A percentile compares a stretch with the other conserved stretches of the same genome.
Conservation (phyloP, 1,139 yeast genomes). For the Yamadazyma mexicana region DNA sequence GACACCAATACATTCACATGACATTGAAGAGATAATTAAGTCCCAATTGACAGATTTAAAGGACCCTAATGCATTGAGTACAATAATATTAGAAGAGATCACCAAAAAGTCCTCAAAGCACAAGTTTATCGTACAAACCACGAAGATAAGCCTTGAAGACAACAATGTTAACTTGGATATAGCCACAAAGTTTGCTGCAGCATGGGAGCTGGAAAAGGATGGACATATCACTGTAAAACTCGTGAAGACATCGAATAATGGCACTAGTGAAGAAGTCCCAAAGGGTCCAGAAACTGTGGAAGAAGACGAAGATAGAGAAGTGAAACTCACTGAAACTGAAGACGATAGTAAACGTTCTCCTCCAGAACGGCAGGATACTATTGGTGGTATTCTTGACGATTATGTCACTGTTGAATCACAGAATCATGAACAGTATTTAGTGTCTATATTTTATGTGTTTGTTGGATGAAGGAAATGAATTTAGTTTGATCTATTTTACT, state of each 20-base stretch:
- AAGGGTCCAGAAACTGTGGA: background rate
- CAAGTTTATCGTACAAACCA: slow-evolving; percentile 33
- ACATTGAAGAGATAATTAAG: slow-evolving; percentile 9
- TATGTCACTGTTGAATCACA: slow-evolving; percentile 6
- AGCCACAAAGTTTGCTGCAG: slow-evolving; percentile 31
- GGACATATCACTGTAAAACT: slow-evolving; percentile 22
- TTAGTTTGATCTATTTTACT: slow-evolving; percentile 9
- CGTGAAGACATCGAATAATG: background rate
- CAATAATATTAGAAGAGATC: slow-evolving; percentile 20
- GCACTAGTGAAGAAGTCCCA: background rate
- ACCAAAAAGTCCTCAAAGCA: slow-evolving; percentile 36
- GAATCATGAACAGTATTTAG: slow-evolving; percentile 14
- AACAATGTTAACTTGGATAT: slow-evolving; percentile 21
- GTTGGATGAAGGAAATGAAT: slow-evolving; percentile 17
- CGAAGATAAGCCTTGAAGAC: slow-evolving; percentile 19
- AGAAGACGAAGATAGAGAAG: background rate
- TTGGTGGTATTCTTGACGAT: slow-evolving; percentile 11
- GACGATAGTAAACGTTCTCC: background rate
- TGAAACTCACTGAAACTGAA: background rate
- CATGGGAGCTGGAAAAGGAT: slow-evolving; percentile 41
- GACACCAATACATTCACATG: slow-evolving; percentile 15
- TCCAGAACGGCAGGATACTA: slow-evolving; percentile 6
- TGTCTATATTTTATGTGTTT: slow-evolving; percentile 35
- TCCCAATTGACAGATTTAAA: slow-evolving; percentile 1
- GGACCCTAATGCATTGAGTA: slow-evolving; percentile 10